Base-by-base conservation (phyloP, 139 green algal genomes). In the Zygnema circumcarinatum region DNA sequence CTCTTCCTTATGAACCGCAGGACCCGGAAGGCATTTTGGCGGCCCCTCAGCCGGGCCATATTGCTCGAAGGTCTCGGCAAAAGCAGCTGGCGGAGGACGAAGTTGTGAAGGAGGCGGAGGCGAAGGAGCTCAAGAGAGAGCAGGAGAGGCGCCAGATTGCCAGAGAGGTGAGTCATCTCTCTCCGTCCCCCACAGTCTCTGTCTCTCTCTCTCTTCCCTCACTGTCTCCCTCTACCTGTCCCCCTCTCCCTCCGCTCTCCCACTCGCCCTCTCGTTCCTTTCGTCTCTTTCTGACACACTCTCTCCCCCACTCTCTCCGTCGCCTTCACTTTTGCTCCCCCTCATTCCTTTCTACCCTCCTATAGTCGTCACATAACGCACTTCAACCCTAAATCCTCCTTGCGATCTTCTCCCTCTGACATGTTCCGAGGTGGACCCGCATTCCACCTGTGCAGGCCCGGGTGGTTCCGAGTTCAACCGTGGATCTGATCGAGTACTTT, bases 401-500 rank as follows among this genome's bases (percentile, higher is more conserved):
- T n/a, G n/a, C n/a, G n/a, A n/a, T n/a, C n/a, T n/a, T n/a, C n/a
- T n/a, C n/a, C n/a, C n/a, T n/a, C n/a, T n/a, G n/a, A n/a, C n/a
- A n/a, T n/a, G n/a, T n/a, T n/a, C n/a, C n/a, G n/a, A n/a, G n/a
- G n/a, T n/a, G n/a, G n/a, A n/a, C n/a, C n/a, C n/a, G n/a, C n/a
- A n/a, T n/a, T n/a, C n/a, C n/a, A n/a, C n/a, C n/a, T 35, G 2
- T 78, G 67, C 83, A 95, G 93, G 90, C 86, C 11, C 81, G 93
- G 1, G n/a, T 85, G 38, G 42, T 88, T 22, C 94, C 94, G 0
- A 73, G 81, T 20, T 81, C 92, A 25, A 33, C 91, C 32, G 41
- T 89, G 3, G 92, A 94, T 54, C 87, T 97, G 0, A 87, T 97
- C 0, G 94, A 98, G 81, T 98, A 93, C 82, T 95, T 98, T 22